Evolutionary conservation across 306 rosid genomes (phyloP).

Genomic region (Prunus padus): DNA sequence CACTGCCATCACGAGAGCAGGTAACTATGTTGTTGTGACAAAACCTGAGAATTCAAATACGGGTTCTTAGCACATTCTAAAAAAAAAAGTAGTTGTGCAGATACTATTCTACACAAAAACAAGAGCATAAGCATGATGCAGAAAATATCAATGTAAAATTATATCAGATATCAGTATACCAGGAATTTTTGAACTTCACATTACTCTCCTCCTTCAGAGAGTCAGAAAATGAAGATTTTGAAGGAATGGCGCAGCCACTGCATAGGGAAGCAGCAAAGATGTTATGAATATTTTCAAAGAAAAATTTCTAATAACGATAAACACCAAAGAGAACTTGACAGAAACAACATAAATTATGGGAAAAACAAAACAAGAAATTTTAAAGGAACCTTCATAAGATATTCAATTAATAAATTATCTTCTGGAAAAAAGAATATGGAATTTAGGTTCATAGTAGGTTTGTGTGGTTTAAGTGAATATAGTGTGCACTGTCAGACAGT

Average conservation of each 20-base stretch:
- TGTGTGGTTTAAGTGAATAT: background rate
- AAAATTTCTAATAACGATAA: background rate
- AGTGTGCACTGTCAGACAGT: no score
- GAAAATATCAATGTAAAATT: background rate
- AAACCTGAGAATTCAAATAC: constrained; percentile 56
- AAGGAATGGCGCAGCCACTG: constrained; percentile 85
- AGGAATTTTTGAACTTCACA: constrained; percentile 64
- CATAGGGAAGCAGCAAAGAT: constrained; percentile 28
- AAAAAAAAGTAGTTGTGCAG: background rate
- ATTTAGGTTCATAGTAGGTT: background rate
- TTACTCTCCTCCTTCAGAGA: constrained; percentile 64
- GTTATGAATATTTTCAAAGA: constrained; percentile 18
- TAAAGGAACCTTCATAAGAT: background rate
- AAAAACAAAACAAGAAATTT: background rate
- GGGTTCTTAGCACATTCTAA: constrained; percentile 24
- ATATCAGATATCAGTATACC: constrained; percentile 45
- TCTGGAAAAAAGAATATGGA: background rate
- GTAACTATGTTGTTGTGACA: constrained; percentile 90
- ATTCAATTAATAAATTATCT: background rate
- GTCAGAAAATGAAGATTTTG: constrained; percentile 59
- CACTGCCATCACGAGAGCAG: constrained; percentile 97
- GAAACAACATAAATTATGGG: background rate
- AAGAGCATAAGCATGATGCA: constrained; percentile 14
- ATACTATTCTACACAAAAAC: background rate
- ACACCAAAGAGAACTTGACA: background rate